Conservation (phyloP, 129 eudicot species). For the Chrysanthemum makinoi region DNA sequence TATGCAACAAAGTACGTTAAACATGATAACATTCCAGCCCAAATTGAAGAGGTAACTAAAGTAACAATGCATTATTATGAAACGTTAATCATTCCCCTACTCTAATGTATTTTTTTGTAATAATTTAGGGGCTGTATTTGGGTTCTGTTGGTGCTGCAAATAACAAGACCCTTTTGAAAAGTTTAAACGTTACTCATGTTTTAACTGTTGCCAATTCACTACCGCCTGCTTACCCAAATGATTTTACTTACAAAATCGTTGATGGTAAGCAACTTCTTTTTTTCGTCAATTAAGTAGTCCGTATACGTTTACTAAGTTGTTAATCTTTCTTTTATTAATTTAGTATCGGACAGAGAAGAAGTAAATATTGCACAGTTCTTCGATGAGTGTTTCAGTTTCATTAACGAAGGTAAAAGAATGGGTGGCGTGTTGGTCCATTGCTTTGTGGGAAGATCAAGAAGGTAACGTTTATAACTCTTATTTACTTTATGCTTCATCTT, state of each 20-base stretch:
- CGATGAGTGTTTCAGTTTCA: conserved; percentile 74
- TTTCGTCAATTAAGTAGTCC: too few relatives aligned
- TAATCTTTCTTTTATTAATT: too few relatives aligned
- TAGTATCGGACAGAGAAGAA: conserved; percentile 65
- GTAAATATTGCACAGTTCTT: conserved; percentile 54
- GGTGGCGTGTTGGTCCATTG: conserved; percentile 95
- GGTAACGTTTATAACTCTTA: conserved; percentile 26
- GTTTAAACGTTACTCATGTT: conserved; percentile 71
- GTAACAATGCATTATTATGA: too few relatives aligned
- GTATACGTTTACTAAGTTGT: too few relatives aligned
- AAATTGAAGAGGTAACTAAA: conserved; percentile 94
- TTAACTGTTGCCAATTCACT: conserved; percentile 60
- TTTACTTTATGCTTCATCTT: too few relatives aligned
- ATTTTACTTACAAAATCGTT: conserved; percentile 61
- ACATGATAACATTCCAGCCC: conserved; percentile 57
- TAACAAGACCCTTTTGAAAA: conserved; percentile 59
- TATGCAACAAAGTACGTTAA: conserved; percentile 41
- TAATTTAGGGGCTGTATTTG: conserved; percentile 88
- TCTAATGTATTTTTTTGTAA: too few relatives aligned
- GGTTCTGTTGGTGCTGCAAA: conserved; percentile 90
- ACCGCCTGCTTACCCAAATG: conserved; percentile 54
- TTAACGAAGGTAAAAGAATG: conserved; percentile 58
- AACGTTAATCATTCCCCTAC: too few relatives aligned
- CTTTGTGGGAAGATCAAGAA: conserved; percentile 86
- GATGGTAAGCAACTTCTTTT: too few relatives aligned